phyloP scores from a whole-genome alignment of 768 basidiomycete species.

The Boletus pseudo-olivaceus region DNA sequence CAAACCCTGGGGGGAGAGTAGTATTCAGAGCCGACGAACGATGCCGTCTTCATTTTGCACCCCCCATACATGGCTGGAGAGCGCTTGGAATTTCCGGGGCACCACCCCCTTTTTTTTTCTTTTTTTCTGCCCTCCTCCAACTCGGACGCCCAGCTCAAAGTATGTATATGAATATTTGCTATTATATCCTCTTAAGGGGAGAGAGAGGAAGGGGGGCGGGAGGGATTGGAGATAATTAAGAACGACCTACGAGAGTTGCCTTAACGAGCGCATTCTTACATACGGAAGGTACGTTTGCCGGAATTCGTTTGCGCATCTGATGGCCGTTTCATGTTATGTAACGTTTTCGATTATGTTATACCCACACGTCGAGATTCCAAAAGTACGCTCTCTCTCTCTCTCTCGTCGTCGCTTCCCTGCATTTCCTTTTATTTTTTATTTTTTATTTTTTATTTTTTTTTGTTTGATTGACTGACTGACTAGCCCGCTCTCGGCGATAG shows the following conservation, averaged over 20 bases:
- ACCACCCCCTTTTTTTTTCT: not conserved
- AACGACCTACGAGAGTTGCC: not conserved
- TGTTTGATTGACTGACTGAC: too few relatives aligned
- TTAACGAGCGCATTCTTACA: conserved; percentile 8
- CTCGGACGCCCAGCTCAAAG: too few relatives aligned
- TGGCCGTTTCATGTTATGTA: conserved; percentile 17
- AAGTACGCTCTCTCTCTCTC: not conserved
- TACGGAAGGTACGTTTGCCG: conserved; percentile 8
- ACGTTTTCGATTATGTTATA: conserved; percentile 5
- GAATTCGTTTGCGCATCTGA: conserved; percentile 13
- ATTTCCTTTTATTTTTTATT: not conserved
- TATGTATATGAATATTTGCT: not conserved
- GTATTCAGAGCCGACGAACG: not conserved
- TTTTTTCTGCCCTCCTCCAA: not conserved
- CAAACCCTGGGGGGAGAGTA: not conserved
- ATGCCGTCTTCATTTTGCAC: not conserved
- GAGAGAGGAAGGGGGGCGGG: too few relatives aligned
- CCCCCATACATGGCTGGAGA: too few relatives aligned
- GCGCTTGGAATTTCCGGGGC: too few relatives aligned
- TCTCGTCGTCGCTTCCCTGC: too few relatives aligned
- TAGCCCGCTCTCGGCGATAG: too few relatives aligned
- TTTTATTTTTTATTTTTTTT: too few relatives aligned
- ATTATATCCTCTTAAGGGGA: not conserved
- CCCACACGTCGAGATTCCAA: conserved; percentile 1
- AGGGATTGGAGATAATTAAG: not conserved